Conservation (phyloP, 371 early-diverging fungal genomes). For the Gilbertella persicaria region DNA sequence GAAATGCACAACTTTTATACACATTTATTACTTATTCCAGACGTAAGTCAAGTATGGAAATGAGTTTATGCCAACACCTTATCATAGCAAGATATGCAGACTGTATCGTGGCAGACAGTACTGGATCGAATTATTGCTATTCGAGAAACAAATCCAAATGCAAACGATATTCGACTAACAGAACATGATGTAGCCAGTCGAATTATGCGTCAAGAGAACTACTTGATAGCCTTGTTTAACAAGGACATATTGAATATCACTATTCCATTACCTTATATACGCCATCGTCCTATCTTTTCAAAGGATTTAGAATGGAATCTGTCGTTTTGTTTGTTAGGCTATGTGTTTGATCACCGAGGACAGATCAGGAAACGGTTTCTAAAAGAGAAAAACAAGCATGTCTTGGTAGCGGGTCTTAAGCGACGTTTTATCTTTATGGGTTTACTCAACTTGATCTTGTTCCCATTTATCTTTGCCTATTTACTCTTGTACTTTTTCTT, state of each 20-base stretch:
- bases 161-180: constrained; percentile 65
- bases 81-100: constrained; percentile 71
- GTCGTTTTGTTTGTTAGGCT: constrained; percentile 79
- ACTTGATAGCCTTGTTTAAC: constrained; percentile 93
- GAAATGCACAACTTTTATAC: constrained; percentile 88
- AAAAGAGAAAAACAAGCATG: constrained; percentile 59
- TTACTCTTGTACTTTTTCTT: constrained; percentile 87
- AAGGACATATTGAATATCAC: constrained; percentile 83
- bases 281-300: constrained; percentile 65
- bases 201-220: constrained; percentile 97
- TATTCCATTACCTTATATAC: constrained; percentile 59
- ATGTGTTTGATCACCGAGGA: constrained; percentile 86
- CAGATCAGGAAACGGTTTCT: constrained; percentile 81
- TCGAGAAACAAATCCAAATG: constrained; percentile 73
- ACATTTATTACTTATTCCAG: constrained; percentile 79
- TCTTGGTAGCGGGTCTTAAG: constrained; percentile 69
- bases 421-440: constrained; percentile 89
- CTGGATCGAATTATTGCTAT: constrained; percentile 68
- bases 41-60: constrained; percentile 48
- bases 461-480: constrained; percentile 88
- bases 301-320: constrained; percentile 93
- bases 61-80: not conserved
- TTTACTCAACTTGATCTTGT: constrained; percentile 76
- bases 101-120: constrained; percentile 79
- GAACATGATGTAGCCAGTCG: constrained; percentile 89